Base-by-base conservation (phyloP, 495 filamentous ascomycete genomes). In the Viridothelium virens region DNA sequence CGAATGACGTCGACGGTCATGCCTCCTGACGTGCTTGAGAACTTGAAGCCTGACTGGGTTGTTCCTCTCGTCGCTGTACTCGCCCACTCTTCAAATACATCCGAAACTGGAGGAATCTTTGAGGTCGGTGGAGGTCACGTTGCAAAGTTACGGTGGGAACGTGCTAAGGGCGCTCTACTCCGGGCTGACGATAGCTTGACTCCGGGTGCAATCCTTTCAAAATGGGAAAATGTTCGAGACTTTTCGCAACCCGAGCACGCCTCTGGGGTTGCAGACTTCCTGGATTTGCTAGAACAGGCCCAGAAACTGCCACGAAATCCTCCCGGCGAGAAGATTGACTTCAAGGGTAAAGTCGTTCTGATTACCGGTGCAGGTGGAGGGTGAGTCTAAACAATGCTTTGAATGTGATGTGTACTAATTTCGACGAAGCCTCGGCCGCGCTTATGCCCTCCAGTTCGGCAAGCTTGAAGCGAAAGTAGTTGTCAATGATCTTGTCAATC, bases 1-100 rank as follows among this genome's bases (percentile, higher is more conserved):
- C 88, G 94, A 75, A 96, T 98, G 95, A 98, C 94, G 46, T 86
- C 94, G 75, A 98, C 94, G 50, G 83, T 98, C 64, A 97, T 98
- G 95, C 95, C 94, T 59, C 92, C 90, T 2, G 95, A 98, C 70
- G 82, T 97, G 31, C 82, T 98, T 62, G 86, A 90, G 65, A 87
- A 86, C 74, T 83, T 98, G 66, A 92, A 91, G 83, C 94, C 94
- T 56, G 92, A 96, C 64, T 97, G 92, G 92, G 86, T 98, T 66
- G 91, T 97, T 59, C 94, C 94, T 18, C 83, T 97, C 44, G 94
- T 98, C 31, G 95, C 94, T 56, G 85, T 89, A 63, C 83, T 98
- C 53, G 88, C 88, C 11, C 94, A 97, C 84, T 87, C 90, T 69
- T 91, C 87, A 72, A 96, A 96, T 80, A 87, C 84, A 2, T 80